Base-by-base conservation (phyloP, 2,329 filamentous ascomycete species). In the Verticillium albo-atrum region DNA sequence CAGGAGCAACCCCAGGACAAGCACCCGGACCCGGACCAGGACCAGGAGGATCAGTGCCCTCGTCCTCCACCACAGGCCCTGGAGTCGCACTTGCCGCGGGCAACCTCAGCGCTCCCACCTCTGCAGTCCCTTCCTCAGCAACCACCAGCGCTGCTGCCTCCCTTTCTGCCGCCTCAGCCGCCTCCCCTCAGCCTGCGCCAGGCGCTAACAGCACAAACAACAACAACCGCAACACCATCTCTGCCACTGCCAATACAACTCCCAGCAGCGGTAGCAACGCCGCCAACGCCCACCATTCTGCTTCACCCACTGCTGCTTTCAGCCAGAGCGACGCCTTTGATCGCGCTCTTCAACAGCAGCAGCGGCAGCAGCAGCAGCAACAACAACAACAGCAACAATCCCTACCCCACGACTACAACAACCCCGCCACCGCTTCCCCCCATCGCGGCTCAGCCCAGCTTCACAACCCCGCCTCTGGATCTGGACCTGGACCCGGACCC, bases 321-420 rank as follows among this genome's bases (percentile, higher is more conserved):
- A 78, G 75, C 73, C 79, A 78, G 60, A 78, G 72, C 70, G 77
- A 81, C 67, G 79, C 78, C 64, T 80, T 80, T 72, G 74, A 70
- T 67, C 64, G 65, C 54, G 63, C 63, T 54, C 65, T 65, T 30
- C 66, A 66, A 35, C 69, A 66, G 30, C 66, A 68, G 58, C 66
- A 65, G 47, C 61, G 60, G 2, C 61, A 64, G 12, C 63, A 61
- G 25, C 61, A 61, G 25, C 63, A 62, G 25, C 63, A 71, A 58
- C 71, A 67, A 60, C 68, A 67, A 35, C 69, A 67, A 25, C 71
- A 66, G 30, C 70, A 73, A 52, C 68, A 68, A 25, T 68, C 69
- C 60, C 70, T 70, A 59, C 67, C 68, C 57, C 69, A 69, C 61
- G 68, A 70, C 62, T 72, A 70, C 65, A 70, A 63, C 61, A 58